Percentiles rank a stretch among this genome's conserved stretches.
Evolutionary conservation across 805 yeast genomes (phyloP).

Genomic region (Starmerella tilneyi): DNA sequence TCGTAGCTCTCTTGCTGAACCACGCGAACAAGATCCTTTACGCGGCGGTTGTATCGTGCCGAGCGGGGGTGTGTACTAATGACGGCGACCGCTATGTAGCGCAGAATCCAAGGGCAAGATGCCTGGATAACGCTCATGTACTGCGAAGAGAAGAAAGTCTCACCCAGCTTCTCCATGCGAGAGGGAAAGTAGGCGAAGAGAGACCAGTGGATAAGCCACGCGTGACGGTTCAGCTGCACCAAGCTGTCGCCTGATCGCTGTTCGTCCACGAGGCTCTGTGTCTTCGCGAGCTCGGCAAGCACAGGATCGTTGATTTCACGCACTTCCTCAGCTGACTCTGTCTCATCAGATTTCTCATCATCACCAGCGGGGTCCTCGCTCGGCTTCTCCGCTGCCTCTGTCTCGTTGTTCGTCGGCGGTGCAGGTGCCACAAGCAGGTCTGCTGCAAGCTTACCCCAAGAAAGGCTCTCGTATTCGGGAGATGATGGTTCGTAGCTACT

Average conservation of each 20-base stretch:
- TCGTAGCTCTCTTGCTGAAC: constrained; percentile 55
- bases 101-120: constrained; percentile 58
- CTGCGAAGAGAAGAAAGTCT: constrained; percentile 48
- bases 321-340: background rate
- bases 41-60: constrained; percentile 38
- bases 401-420: constrained; percentile 38
- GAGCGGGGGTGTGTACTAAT: constrained; percentile 23
- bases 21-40: constrained; percentile 48
- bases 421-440: constrained; percentile 39
- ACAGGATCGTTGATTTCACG: constrained; percentile 42
- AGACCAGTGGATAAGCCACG: constrained; percentile 63
- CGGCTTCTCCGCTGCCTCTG: constrained; percentile 39
- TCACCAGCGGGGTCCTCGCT: constrained; percentile 29
- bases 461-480: constrained; percentile 10
- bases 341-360: constrained; percentile 30
- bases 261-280: constrained; percentile 51
- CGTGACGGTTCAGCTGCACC: constrained; percentile 50
- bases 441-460: constrained; percentile 58
- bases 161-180: constrained; percentile 41
- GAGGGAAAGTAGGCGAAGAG: constrained; percentile 55
- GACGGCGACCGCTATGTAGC: constrained; percentile 57
- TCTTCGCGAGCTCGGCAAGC: constrained; percentile 42
- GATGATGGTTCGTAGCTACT: constrained; percentile 39
- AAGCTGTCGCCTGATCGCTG: constrained; percentile 45
- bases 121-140: constrained; percentile 60